Conservation (phyloP, 768 basidiomycete genomes). For the Boletus subparvulus region DNA sequence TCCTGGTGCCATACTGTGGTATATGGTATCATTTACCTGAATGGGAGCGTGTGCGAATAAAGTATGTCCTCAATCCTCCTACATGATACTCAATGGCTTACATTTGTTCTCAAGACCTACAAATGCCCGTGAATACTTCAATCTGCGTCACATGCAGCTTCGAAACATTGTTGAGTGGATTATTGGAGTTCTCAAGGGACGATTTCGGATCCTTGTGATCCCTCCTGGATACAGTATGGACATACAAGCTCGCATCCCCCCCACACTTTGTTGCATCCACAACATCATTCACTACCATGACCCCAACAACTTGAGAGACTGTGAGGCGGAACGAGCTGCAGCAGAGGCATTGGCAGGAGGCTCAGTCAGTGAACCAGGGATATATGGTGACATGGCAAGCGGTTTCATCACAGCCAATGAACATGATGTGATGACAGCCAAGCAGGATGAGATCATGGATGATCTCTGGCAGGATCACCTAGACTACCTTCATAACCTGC, state of each 20-base stretch:
- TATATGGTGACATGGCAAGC: no score
- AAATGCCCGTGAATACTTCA: constrained; percentile 21
- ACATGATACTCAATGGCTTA: no score
- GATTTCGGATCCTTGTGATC: constrained; percentile 18
- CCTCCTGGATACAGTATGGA: constrained; percentile 14
- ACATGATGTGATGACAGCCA: no score
- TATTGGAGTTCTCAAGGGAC: constrained; percentile 16
- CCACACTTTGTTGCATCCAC: constrained; percentile 24
- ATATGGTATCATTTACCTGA: neutral
- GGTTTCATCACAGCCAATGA: no score
- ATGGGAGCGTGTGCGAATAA: neutral
- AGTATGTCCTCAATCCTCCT: no score
- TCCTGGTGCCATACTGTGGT: neutral
- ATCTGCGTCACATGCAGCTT: constrained; percentile 20
- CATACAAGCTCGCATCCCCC: constrained; percentile 23
- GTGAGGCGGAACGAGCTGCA: neutral
- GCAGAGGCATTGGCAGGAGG: no score
- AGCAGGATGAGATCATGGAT: no score
- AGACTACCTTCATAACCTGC: no score
- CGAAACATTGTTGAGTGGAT: neutral
- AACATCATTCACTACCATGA: constrained; percentile 25
- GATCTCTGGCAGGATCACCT: no score
- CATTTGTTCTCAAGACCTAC: constrained; percentile 8
- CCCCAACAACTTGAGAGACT: neutral
- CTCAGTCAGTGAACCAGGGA: no score